Evolutionary conservation across 805 yeast species (phyloP).

Genomic region (Sugiyamaella mastotermitis): DNA sequence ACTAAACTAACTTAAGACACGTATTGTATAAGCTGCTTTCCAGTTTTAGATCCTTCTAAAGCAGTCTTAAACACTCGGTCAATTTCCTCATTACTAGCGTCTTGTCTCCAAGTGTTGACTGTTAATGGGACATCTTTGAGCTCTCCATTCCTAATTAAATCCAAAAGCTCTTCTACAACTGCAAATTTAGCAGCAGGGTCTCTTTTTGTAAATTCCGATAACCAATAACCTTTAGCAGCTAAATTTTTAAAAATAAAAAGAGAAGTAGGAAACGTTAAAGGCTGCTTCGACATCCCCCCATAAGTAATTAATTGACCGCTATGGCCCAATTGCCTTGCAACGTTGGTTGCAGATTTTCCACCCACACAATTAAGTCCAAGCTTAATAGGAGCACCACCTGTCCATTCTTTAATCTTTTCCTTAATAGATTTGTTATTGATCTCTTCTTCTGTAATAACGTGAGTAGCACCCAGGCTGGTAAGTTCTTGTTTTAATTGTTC

Average conservation of each 20-base stretch:
- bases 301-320: slow-evolving; percentile 82
- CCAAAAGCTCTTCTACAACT: slow-evolving; percentile 49
- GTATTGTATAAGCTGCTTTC: slow-evolving; percentile 38
- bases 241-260: slow-evolving; percentile 85
- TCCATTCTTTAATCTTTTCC: slow-evolving; percentile 42
- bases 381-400: slow-evolving; percentile 50
- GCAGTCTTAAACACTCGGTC: slow-evolving; percentile 40
- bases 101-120: slow-evolving; percentile 32
- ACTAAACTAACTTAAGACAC: too few relatives aligned
- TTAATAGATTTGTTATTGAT: slow-evolving; percentile 64
- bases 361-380: slow-evolving; percentile 92
- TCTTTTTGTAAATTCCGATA: slow-evolving; percentile 57
- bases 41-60: slow-evolving; percentile 35
- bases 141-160: slow-evolving; percentile 53
- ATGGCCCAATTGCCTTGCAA: slow-evolving; percentile 67
- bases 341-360: slow-evolving; percentile 74
- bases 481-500: slow-evolving; percentile 55
- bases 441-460: slow-evolving; percentile 85
- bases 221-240: slow-evolving; percentile 89
- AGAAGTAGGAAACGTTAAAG: slow-evolving; percentile 86
- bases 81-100: slow-evolving; percentile 37
- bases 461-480: slow-evolving; percentile 68
- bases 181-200: slow-evolving; percentile 55
- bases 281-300: slow-evolving; percentile 97
- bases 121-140: slow-evolving; percentile 45